Base-by-base conservation (phyloP, 2,329 filamentous ascomycete species). In the Bipolaris sorokiniana region DNA sequence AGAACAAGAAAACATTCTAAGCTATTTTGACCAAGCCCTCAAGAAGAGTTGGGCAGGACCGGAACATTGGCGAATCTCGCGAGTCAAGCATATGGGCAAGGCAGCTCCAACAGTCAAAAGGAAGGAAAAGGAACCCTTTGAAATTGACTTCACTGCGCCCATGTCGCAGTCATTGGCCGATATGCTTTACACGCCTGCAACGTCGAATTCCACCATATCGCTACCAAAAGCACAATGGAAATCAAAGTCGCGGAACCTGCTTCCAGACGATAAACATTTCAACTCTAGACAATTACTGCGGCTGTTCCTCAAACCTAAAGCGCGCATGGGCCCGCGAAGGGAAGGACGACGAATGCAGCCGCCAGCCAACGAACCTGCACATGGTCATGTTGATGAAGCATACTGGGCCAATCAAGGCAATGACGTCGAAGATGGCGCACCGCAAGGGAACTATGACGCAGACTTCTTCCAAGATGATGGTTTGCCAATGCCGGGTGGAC, bases 241-340 rank as follows among this genome's bases (percentile, higher is more conserved):
- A 76, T 95, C 91, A 37, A 97, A 96, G 77, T 92, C 90, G 1
- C 86, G 92, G 47, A 97, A 99, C 73, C 84, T 99, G 3, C 86
- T 99, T 4, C 94, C 96, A 2, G 95, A 99, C 71, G 95, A 99
- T 79, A 97, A 97, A 77, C 93, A 98, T 75, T 98, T 99, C 81
- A 97, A 93, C 79, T 98, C 94, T 7, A 90, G 90, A 72, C 91
- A 96, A 64, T 82, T 99, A 0, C 82, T 98, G 6, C 90, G 88
- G 48, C 84, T 99, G 1, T 99, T 98, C 83, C 83, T 98, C 26
- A 99, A 99, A 76, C 95, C 95, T 26, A 96, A 93, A 75, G 92
- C 93, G 10, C 89, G 90, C 40, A 85, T 97, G 77, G 88, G 90
- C 42, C 86, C 87, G 55, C 85, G 88, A 46, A 87, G 84, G 61